Conservation (phyloP, 2,329 filamentous ascomycete species). For the Neofusicoccum parvum region DNA sequence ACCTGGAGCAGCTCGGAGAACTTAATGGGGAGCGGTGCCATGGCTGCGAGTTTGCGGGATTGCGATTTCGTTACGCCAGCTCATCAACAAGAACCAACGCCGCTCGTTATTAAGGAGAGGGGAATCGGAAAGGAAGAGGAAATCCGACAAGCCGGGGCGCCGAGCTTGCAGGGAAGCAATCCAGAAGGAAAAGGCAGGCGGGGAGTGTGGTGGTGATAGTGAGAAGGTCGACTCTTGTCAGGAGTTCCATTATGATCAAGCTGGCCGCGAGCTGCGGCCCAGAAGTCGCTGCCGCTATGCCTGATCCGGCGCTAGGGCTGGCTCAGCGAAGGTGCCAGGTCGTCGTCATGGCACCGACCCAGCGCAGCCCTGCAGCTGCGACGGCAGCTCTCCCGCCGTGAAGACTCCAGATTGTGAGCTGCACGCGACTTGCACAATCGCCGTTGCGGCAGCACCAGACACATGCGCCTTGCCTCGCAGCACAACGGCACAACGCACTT, state of each 20-base stretch:
- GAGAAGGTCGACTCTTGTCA: slow-evolving; percentile 12
- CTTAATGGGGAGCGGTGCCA: slow-evolving; percentile 82
- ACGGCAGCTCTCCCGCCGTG: no score
- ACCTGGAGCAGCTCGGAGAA: slow-evolving; percentile 89
- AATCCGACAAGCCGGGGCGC: slow-evolving; percentile 26
- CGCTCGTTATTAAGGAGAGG: slow-evolving; percentile 24
- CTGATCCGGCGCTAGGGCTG: neutral
- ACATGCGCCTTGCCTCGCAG: no score
- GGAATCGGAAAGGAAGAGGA: slow-evolving; percentile 36
- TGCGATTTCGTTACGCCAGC: slow-evolving; percentile 35
- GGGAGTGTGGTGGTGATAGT: slow-evolving; percentile 15
- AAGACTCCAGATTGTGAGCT: no score
- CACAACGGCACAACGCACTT: no score
- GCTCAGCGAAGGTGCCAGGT: neutral
- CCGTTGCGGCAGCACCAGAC: no score
- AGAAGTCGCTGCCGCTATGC: slow-evolving; percentile 8
- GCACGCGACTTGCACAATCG: neutral
- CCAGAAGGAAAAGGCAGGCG: slow-evolving; percentile 16
- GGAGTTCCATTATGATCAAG: slow-evolving; percentile 19
- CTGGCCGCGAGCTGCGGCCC: slow-evolving; percentile 16
- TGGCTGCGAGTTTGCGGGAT: slow-evolving; percentile 42
- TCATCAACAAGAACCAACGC: slow-evolving; percentile 32
- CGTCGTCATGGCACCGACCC: slow-evolving; percentile 12
- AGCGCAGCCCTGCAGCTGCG: neutral
- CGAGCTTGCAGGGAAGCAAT: slow-evolving; percentile 18